phyloP scores from a whole-genome alignment of 768 basidiomycete genomes.

The Mycena chlorophos region DNA sequence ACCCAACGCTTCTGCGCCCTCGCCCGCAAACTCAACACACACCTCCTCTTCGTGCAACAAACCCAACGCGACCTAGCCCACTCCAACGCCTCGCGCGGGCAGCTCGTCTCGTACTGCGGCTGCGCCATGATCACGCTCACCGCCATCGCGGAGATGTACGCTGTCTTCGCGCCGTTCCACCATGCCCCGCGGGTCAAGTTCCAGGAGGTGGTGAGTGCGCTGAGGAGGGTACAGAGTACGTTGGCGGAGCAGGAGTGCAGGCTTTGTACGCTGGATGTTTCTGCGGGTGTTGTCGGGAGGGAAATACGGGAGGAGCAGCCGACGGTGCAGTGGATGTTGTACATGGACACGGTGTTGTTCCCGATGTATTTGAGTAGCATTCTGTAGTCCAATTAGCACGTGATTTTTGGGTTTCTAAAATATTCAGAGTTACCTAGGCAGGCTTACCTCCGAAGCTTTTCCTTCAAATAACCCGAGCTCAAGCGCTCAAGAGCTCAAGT shows the following conservation, averaged over 20 bases:
- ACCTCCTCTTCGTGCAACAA: neutral
- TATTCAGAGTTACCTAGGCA: no score
- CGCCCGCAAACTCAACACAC: neutral
- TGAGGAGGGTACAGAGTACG: neutral
- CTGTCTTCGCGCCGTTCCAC: constrained; percentile 9
- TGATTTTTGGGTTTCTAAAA: no score
- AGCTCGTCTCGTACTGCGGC: neutral
- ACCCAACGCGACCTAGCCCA: neutral
- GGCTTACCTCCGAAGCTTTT: no score
- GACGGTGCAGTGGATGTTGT: neutral
- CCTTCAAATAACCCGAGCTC: no score
- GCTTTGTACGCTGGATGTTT: constrained; percentile 8
- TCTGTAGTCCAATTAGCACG: neutral
- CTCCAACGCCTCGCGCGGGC: neutral
- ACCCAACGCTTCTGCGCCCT: neutral
- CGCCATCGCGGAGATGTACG: constrained; percentile 6
- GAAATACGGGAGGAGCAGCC: constrained; percentile 3
- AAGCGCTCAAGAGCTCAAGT: no score
- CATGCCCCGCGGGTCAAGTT: neutral
- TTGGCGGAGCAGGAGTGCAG: neutral
- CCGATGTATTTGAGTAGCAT: neutral
- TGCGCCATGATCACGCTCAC: constrained; percentile 5
- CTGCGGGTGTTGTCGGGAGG: constrained; percentile 1
- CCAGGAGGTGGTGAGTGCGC: neutral
- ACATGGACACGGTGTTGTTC: neutral